phyloP scores from a whole-genome alignment of 169 alveolate genomes.

The Theileria parva region DNA sequence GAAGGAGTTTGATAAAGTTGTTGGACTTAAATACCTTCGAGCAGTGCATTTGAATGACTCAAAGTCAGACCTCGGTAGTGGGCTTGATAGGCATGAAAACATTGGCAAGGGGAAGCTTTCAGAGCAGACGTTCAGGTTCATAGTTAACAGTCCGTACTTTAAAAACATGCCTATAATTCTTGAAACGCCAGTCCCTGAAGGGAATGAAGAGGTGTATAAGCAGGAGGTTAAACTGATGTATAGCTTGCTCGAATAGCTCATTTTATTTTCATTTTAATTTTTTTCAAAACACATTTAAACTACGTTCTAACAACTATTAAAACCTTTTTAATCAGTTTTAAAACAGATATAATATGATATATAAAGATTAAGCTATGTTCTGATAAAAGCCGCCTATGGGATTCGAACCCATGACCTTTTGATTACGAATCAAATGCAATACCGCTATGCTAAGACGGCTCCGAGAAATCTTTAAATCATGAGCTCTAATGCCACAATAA shows the following conservation, averaged over 20 bases:
- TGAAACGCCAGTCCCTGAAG: conserved; percentile 85
- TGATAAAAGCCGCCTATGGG: conserved; percentile 80
- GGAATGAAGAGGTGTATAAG: conserved; percentile 79
- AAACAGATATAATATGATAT: too few species aligned
- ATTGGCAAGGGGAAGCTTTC: conserved; percentile 86
- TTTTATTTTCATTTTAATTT: not conserved
- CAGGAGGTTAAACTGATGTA: conserved; percentile 80
- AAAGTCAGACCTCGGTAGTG: conserved; percentile 83
- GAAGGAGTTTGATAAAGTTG: conserved; percentile 76
- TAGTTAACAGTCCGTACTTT: conserved; percentile 80
- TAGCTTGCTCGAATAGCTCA: conserved; percentile 54
- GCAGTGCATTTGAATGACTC: conserved; percentile 90
- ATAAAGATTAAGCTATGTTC: too few species aligned
- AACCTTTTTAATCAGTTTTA: not conserved
- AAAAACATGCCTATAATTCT: conserved; percentile 84
- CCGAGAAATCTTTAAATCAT: not conserved
- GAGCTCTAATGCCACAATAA: not conserved
- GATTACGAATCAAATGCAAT: conserved; percentile 86
- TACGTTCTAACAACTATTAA: too few species aligned
- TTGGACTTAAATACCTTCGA: conserved; percentile 79
- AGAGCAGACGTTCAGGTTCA: conserved; percentile 81
- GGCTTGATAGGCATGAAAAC: conserved; percentile 88
- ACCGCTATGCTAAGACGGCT: conserved; percentile 86
- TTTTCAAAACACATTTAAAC: too few species aligned
- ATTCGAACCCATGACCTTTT: conserved; percentile 86